Conservation (phyloP, 129 eudicot species). For the Centella asiatica region DNA sequence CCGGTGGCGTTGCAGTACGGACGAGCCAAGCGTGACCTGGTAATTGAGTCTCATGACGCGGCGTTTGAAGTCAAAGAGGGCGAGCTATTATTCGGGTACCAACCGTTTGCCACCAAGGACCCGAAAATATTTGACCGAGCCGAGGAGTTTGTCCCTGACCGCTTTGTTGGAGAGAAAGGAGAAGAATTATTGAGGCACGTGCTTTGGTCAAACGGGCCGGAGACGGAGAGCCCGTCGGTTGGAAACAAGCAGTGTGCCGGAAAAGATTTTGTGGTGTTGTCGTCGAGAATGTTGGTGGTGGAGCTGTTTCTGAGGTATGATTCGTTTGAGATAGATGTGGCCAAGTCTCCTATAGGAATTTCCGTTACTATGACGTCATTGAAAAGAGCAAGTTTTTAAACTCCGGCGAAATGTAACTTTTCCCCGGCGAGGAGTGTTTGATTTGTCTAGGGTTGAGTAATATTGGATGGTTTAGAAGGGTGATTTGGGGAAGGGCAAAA, state of each 20-base stretch:
- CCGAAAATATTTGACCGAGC: slow-evolving; percentile 67
- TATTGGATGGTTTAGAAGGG: too few species aligned
- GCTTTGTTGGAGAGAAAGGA: slow-evolving; percentile 68
- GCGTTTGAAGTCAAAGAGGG: slow-evolving; percentile 74
- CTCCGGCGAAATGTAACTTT: background rate
- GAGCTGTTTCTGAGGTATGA: slow-evolving; percentile 75
- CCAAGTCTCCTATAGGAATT: slow-evolving; percentile 52
- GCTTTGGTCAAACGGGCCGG: slow-evolving; percentile 87
- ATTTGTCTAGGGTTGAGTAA: too few species aligned
- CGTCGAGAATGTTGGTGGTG: slow-evolving; percentile 59
- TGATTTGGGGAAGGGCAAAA: too few species aligned
- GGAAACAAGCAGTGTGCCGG: slow-evolving; percentile 90
- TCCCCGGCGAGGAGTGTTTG: too few species aligned
- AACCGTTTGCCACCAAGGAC: slow-evolving; percentile 84
- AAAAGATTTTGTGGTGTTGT: slow-evolving; percentile 78
- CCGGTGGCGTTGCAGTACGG: slow-evolving; percentile 78
- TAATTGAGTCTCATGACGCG: slow-evolving; percentile 75
- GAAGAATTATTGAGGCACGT: slow-evolving; percentile 67
- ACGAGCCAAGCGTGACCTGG: slow-evolving; percentile 49
- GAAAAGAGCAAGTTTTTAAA: slow-evolving; percentile 50
- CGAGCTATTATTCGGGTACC: slow-evolving; percentile 73
- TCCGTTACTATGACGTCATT: slow-evolving; percentile 61
- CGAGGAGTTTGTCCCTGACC: slow-evolving; percentile 76
- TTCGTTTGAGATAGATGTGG: slow-evolving; percentile 77
- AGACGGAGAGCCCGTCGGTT: slow-evolving; percentile 45